These are phyloP conservation scores for Terfezia claveryi DNA, from an alignment of 495 filamentous ascomycete genomes.

Conservation along the genomic window DNA sequence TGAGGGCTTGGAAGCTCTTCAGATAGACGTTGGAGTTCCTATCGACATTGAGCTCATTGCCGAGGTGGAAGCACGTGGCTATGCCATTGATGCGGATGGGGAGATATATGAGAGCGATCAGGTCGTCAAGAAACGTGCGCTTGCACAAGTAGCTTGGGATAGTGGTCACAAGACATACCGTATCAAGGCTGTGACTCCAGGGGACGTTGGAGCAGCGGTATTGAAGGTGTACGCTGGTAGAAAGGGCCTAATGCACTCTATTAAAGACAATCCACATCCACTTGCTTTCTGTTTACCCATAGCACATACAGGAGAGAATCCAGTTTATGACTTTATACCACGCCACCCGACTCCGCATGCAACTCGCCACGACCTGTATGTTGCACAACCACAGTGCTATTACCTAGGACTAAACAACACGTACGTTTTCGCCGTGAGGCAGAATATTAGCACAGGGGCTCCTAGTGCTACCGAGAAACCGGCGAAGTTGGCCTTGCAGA, in stretches of 20 bases:
- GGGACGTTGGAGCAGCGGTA: conserved; percentile 72
- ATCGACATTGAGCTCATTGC: conserved; percentile 79
- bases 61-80: conserved; percentile 70
- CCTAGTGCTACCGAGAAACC: conserved; percentile 46
- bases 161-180: conserved; percentile 71
- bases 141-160: conserved; percentile 84
- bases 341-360: conserved; percentile 94
- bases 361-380: conserved; percentile 86
- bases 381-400: conserved; percentile 81
- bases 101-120: conserved; percentile 90
- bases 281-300: conserved; percentile 82
- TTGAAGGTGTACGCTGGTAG: conserved; percentile 88
- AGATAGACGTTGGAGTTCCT: conserved; percentile 69
- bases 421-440: conserved; percentile 86
- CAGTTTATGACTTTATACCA: conserved; percentile 75
- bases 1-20: conserved; percentile 79
- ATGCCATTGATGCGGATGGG: conserved; percentile 62
- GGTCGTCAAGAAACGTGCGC: conserved; percentile 56
- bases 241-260: conserved; percentile 78
- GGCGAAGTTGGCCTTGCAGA: conserved; percentile 87
- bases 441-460: conserved; percentile 52
- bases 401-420: conserved; percentile 81
- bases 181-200: conserved; percentile 72
- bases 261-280: conserved; percentile 80
- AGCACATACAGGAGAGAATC: conserved; percentile 72